Evolutionary conservation across 192 early-diverging fungal species (phyloP), one percentile per base, ranked within the genome.

Genomic region (Powellomyces hirtus): DNA sequence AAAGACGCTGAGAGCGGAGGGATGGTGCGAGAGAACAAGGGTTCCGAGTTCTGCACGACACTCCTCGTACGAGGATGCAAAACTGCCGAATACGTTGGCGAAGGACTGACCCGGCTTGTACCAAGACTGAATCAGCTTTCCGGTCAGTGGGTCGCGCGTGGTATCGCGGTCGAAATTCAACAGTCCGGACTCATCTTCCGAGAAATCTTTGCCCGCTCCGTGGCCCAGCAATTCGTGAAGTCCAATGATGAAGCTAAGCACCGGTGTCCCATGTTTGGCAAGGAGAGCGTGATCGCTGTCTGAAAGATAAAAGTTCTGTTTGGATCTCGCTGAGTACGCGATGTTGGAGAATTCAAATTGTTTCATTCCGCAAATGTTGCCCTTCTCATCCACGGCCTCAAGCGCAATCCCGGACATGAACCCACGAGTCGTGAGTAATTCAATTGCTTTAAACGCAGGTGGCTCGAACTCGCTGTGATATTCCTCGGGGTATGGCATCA

Each of bases 41-140:
- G 51, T 27, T 11, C 7, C 26, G 51, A 53, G 51, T 53, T 53
- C 51, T 11, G 51, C 51, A 8, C 51, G 51, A 26, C 51, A 53
- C 26, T 53, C 51, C 24, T 53, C 51, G 51, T 20, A 20, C 13
- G 51, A 8, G 16, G 26, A 20, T 26, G 16, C 51, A 24, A 53
- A 8, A 8, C 51, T 27, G 51, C 51, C 24, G 51, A 53, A 53
- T 7, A 20, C 26, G 13, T 11, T 53, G 16, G 10, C 8, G 51
- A 20, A 53, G 13, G 51, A 53, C 24, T 53, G 16, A 27, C 51
- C 51, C 16, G 51, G 51, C 51, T 53, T 53, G 51, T 53, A 53
- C 51, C 51, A 53, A 27, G 51, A 53, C 24, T 11, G 10, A 8
- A 53, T 24, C 7, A 27, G 24, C 26, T 53, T 26, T 53, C 51